Conservation (phyloP, 2,329 filamentous ascomycete genomes). For the Fusarium sulawesiense region DNA sequence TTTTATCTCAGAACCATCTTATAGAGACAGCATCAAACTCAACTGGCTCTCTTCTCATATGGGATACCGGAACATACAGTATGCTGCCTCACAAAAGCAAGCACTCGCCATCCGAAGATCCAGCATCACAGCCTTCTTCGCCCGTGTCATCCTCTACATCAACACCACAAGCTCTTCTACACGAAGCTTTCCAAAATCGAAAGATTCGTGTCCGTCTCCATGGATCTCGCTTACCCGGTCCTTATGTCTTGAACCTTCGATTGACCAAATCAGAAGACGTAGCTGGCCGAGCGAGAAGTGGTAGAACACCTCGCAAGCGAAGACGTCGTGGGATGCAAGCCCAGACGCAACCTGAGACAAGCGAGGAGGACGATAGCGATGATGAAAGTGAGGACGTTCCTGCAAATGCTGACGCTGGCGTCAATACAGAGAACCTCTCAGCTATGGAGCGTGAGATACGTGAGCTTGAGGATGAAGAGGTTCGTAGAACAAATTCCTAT, state of each 20-base stretch:
- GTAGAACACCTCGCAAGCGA: conserved; percentile 9
- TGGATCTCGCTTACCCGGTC: conserved; percentile 63
- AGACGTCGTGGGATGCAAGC: conserved; percentile 12
- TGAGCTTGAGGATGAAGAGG: conserved; percentile 63
- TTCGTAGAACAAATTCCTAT: conserved; percentile 73
- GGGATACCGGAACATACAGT: conserved; percentile 71
- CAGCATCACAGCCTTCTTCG: conserved; percentile 38
- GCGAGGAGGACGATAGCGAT: conserved; percentile 34
- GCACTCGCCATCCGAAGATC: conserved; percentile 49
- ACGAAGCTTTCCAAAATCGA: conserved; percentile 62
- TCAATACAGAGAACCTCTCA: conserved; percentile 40
- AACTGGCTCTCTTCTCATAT: conserved; percentile 70
- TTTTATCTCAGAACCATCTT: conserved; percentile 63
- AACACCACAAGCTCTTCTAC: conserved; percentile 61
- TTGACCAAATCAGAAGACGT: conserved; percentile 60
- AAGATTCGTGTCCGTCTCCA: conserved; percentile 68
- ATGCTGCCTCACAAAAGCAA: conserved; percentile 59
- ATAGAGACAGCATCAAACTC: conserved; percentile 66
- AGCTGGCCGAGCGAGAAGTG: conserved; percentile 46
- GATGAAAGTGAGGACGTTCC: conserved; percentile 37
- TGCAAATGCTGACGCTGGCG: conserved; percentile 24
- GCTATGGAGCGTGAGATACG: conserved; percentile 55
- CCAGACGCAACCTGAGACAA: conserved; percentile 41
- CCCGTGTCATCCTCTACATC: conserved; percentile 29
- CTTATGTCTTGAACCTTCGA: conserved; percentile 67